These are phyloP conservation scores for Saccharomyces kudriavzevii DNA, from an alignment of 805 yeast genomes.

Conservation along the genomic window DNA sequence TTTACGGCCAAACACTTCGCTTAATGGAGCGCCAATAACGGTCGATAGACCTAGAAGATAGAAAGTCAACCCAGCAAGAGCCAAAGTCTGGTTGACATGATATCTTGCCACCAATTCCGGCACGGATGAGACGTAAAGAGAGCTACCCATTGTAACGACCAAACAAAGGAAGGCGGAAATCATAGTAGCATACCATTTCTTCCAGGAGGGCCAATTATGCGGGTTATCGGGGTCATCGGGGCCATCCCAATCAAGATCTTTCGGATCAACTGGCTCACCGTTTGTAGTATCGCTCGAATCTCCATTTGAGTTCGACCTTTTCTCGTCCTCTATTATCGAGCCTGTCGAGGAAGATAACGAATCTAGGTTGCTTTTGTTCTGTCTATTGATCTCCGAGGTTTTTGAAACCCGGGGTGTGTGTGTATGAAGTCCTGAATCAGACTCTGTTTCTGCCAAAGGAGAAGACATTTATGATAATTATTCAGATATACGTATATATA, in stretches of 20 bases:
- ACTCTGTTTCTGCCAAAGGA: neutral
- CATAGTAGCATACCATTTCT: conserved; percentile 60
- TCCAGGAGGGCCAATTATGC: conserved; percentile 56
- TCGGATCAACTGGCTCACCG: conserved; percentile 31
- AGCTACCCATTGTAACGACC: conserved; percentile 68
- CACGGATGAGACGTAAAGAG: conserved; percentile 59
- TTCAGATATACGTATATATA: neutral
- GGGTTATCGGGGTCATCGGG: conserved; percentile 59
- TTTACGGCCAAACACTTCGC: conserved; percentile 62
- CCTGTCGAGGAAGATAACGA: neutral
- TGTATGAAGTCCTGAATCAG: neutral
- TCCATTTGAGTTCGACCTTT: neutral
- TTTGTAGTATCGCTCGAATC: neutral
- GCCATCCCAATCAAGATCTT: conserved; percentile 49
- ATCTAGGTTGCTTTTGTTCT: neutral
- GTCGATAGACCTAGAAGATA: conserved; percentile 70
- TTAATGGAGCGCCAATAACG: conserved; percentile 60
- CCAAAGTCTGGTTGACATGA: conserved; percentile 51
- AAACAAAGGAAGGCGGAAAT: conserved; percentile 57
- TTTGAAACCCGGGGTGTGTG: neutral
- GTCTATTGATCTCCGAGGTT: neutral
- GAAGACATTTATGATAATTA: neutral
- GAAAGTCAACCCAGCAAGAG: conserved; percentile 59
- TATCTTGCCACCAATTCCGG: conserved; percentile 43
- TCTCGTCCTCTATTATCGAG: neutral